Evolutionary conservation across 1,139 yeast genomes (phyloP).

Genomic region (Suzukiozyma palmioleophila): DNA sequence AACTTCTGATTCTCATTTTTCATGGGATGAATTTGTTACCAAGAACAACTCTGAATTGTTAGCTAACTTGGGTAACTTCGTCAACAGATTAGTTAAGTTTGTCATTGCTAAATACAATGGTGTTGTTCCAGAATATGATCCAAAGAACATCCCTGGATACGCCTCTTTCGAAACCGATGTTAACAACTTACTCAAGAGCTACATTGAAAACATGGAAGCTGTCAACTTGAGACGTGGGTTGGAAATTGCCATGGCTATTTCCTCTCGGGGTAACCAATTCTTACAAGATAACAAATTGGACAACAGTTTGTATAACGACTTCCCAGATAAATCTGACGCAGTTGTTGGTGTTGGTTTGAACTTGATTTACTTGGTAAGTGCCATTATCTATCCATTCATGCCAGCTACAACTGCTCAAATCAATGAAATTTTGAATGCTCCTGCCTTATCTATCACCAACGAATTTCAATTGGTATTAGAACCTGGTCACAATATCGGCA

Average conservation of each 20-base stretch:
- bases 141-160: slow-evolving; percentile 45
- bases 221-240: slow-evolving; percentile 84
- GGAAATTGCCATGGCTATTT: slow-evolving; percentile 85
- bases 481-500: slow-evolving; percentile 84
- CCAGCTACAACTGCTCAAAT: slow-evolving; percentile 77
- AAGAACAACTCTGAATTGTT: slow-evolving; percentile 89
- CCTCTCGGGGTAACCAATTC: slow-evolving; percentile 91
- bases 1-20: slow-evolving; percentile 90
- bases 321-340: slow-evolving; percentile 82
- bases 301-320: slow-evolving; percentile 71
- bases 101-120: slow-evolving; percentile 89
- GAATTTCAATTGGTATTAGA: slow-evolving; percentile 62
- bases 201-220: slow-evolving; percentile 70
- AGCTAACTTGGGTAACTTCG: slow-evolving; percentile 95
- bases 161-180: slow-evolving; percentile 52
- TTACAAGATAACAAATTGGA: slow-evolving; percentile 94
- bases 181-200: slow-evolving; percentile 54
- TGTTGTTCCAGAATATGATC: slow-evolving; percentile 66
- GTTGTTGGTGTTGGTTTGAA: slow-evolving; percentile 91
- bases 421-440: slow-evolving; percentile 76
- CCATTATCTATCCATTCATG: slow-evolving; percentile 82
- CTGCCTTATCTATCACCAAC: slow-evolving; percentile 73
- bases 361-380: slow-evolving; percentile 75
- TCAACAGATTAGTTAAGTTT: slow-evolving; percentile 87
- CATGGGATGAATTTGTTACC: slow-evolving; percentile 94